Evolutionary conservation across 805 yeast genomes (phyloP).

Genomic region (Priceomyces castillae): DNA sequence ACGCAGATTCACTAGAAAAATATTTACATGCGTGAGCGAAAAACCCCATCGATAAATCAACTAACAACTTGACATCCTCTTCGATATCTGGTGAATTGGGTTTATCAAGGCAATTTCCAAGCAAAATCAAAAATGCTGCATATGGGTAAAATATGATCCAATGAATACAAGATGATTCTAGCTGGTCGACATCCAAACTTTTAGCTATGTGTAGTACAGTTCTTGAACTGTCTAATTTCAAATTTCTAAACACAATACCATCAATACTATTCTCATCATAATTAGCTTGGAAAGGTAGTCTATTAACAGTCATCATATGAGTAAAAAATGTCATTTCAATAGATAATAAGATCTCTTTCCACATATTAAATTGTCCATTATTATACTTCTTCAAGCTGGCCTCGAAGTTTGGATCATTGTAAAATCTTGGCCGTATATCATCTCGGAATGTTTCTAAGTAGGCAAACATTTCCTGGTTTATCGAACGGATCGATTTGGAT

Average conservation of each 20-base stretch:
- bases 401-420: slow-evolving; percentile 31
- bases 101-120: slow-evolving; percentile 30
- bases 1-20: not conserved
- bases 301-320: slow-evolving; percentile 37
- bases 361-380: not conserved
- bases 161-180: slow-evolving; percentile 23
- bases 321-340: slow-evolving; percentile 31
- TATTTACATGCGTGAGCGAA: slow-evolving; percentile 9
- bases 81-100: slow-evolving; percentile 26
- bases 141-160: slow-evolving; percentile 35
- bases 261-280: slow-evolving; percentile 16
- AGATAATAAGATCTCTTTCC: slow-evolving; percentile 17
- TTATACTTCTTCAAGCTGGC: not conserved
- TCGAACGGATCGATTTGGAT: slow-evolving; percentile 17
- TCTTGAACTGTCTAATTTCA: slow-evolving; percentile 35
- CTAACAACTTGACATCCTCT: slow-evolving; percentile 29
- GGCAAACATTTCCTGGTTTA: slow-evolving; percentile 29
- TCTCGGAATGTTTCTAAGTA: slow-evolving; percentile 19
- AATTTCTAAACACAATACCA: slow-evolving; percentile 22
- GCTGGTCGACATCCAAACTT: slow-evolving; percentile 17
- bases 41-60: slow-evolving; percentile 17
- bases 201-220: slow-evolving; percentile 30
- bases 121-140: slow-evolving; percentile 28
- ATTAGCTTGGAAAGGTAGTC: slow-evolving; percentile 27
- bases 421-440: slow-evolving; percentile 27